Conservation (phyloP, 2,329 filamentous ascomycete genomes). For the Mycosphaerella arachidis region DNA sequence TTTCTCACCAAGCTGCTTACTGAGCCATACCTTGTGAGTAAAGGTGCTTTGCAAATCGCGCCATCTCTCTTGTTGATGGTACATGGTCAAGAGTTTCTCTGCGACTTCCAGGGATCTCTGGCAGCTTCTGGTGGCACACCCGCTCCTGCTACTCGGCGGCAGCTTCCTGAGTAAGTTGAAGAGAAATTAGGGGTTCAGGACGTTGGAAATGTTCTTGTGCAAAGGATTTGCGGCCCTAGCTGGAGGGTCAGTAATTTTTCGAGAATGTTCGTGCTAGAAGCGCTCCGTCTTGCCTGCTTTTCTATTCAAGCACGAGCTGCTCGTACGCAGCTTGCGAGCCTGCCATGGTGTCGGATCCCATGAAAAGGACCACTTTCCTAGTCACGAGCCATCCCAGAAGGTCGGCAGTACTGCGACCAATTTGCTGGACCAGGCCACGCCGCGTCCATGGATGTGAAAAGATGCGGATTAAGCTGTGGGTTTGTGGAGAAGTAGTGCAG, state of each 20-base stretch:
- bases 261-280: neutral
- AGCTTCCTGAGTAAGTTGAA: neutral
- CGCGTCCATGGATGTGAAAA: neutral
- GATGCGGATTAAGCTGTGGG: neutral
- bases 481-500: neutral
- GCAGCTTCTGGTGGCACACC: too few species aligned
- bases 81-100: too few species aligned
- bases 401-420: neutral
- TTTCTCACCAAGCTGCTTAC: too few species aligned
- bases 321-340: neutral
- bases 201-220: neutral
- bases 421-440: neutral
- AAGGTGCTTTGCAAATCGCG: too few species aligned
- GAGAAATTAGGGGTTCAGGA: neutral
- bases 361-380: neutral
- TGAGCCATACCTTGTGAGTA: too few species aligned
- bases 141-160: too few species aligned
- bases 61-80: too few species aligned
- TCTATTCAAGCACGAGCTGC: neutral
- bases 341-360: neutral
- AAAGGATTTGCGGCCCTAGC: neutral
- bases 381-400: neutral
- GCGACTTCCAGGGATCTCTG: neutral
- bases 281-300: neutral
- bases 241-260: neutral